Evolutionary conservation across 805 yeast genomes (phyloP), one percentile per base, ranked within the genome.

Genomic region (Kuraishia cidri): DNA sequence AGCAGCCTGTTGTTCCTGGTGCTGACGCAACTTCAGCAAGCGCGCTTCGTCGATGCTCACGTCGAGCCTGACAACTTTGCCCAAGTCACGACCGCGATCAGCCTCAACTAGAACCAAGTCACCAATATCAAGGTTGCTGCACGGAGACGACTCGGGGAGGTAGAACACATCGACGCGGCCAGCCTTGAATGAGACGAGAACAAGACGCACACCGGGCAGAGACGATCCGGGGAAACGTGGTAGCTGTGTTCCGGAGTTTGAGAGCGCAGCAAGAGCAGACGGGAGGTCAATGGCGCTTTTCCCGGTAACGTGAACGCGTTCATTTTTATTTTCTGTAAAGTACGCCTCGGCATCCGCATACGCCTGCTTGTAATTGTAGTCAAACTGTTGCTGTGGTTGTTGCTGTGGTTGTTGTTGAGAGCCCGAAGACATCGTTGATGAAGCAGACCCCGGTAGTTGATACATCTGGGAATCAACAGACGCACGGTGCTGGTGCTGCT

Each of bases 31-130:
- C 50, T 79, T 79, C 52, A 83, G 56, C 38, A 74, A 55, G 29
- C 85, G 64, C 1, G 90, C 88, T 45, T 77, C 82, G 43, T 75
- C 82, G 24, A 69, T 56, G 4, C 77, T 58, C 18, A 83, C 68
- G 43, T 73, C 66, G 44, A 75, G 56, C 37, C 68, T 65, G 24
- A 71, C 69, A 29, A 83, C 69, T 46, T 69, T 69, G 24, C 94
- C 94, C 38, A 83, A 63, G 54, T 83, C 94, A 24, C 74, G 58
- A 24, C 94, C 94, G 22, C 94, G 62, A 47, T 83, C 94, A 1
- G 92, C 94, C 47, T 83, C 90, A 12, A 82, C 94, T 46, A 82
- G 72, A 11, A 84, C 90, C 46, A 80, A 63, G 47, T 80, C 87
- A 15, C 82, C 82, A 4, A 62, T 54, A 31, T 60, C 56, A 27